Evolutionary conservation across 1,284 basidiomycete genomes (phyloP).

Genomic region (Inonotus hispidus): DNA sequence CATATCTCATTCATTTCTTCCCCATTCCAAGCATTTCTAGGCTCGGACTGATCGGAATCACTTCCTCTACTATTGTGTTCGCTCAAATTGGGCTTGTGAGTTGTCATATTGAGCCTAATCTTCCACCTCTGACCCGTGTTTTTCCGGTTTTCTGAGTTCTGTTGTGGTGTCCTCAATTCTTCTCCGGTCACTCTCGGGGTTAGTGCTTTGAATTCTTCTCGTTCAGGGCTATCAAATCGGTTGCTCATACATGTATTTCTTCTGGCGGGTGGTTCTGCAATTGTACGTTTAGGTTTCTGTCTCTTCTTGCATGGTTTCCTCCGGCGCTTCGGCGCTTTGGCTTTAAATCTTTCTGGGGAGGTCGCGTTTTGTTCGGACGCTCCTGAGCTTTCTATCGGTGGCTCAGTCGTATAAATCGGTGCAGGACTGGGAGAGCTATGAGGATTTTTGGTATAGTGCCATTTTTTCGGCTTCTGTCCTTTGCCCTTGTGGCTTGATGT

Average conservation of each 20-base stretch:
- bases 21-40: background rate
- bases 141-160: background rate
- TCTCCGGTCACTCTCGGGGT: background rate
- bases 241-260: background rate
- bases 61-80: no score
- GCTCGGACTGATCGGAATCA: no score
- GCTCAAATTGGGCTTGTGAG: no score
- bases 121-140: background rate
- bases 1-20: background rate
- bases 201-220: background rate
- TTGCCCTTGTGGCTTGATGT: no score
- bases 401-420: no score
- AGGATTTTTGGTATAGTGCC: no score
- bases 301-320: background rate
- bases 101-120: background rate
- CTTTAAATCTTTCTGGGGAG: background rate
- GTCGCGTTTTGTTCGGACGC: background rate
- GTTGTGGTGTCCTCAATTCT: background rate
- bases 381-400: background rate
- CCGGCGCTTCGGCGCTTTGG: background rate
- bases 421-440: no score
- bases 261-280: background rate
- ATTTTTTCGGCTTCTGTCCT: no score
- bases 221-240: background rate
- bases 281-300: background rate